phyloP scores from a whole-genome alignment of 345 rosid genomes.

The Rhizophora mangle region DNA sequence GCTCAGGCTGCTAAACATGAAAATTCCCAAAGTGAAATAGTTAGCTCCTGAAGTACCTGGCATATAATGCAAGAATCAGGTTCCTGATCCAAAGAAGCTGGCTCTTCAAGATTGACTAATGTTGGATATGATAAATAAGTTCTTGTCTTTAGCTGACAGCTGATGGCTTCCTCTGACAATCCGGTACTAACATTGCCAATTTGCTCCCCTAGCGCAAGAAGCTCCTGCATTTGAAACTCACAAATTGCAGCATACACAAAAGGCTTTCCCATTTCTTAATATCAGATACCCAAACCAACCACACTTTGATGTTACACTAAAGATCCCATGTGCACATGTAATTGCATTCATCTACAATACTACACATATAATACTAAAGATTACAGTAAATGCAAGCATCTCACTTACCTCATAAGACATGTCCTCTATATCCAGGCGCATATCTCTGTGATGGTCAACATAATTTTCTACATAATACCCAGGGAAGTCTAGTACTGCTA shows the following conservation, averaged over 20 bases:
- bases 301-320: too few species aligned
- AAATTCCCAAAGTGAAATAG: background rate
- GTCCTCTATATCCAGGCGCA: constrained; percentile 92
- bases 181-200: constrained; percentile 83
- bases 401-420: constrained; percentile 79
- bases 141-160: constrained; percentile 46
- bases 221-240: constrained; percentile 47
- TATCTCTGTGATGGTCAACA: constrained; percentile 71
- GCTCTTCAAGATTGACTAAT: constrained; percentile 58
- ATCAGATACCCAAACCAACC: too few species aligned
- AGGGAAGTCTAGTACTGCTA: constrained; percentile 54
- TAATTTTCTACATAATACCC: constrained; percentile 46
- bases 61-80: constrained; percentile 76
- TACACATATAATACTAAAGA: too few species aligned
- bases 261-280: too few species aligned
- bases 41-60: constrained; percentile 49
- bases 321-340: too few species aligned
- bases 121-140: constrained; percentile 28
- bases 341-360: too few species aligned
- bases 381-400: background rate
- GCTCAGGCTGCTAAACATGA: background rate
- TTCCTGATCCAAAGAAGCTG: constrained; percentile 50
- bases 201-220: constrained; percentile 76
- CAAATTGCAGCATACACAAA: too few species aligned
- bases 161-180: constrained; percentile 58